Evolutionary conservation across 164 flowering plant species (phyloP), one percentile per base, ranked within the genome.

Genomic region (Amborella trichopoda): DNA sequence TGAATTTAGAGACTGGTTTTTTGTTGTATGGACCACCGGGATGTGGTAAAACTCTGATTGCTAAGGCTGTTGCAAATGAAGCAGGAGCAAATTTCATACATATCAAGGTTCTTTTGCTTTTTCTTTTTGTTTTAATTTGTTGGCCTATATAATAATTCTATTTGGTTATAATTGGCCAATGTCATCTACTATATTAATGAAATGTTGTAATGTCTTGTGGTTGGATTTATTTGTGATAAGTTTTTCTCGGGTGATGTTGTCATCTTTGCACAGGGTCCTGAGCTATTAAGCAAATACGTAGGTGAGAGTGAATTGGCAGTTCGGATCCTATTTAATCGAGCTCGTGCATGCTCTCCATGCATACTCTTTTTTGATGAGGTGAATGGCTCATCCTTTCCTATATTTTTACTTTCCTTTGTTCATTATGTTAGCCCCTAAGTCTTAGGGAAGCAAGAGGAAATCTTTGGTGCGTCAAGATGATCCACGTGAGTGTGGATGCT

Each of bases 351-450:
- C 55, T 54, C 95, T 47, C 99, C 99, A 26, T 93, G 96, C 65
- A 70, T 93, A 56, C 59, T 88, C 49, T 93, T 93, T 73, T 93
- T 93, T 67, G 99, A 93, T 63, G 96, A 93, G 96, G 99, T 85
- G 56, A 46, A 40, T 19, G 6, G 5, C 32, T 40, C 16, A 40
- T 27, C 6, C 36, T 55, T 3, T n/a, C n/a, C n/a, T n/a, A n/a
- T n/a, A n/a, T n/a, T n/a, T n/a, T n/a, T n/a, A n/a, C n/a, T n/a
- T n/a, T n/a, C n/a, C n/a, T n/a, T n/a, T n/a, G n/a, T n/a, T n/a
- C n/a, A n/a, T n/a, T n/a, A n/a, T n/a, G n/a, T n/a, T n/a, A n/a
- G n/a, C n/a, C n/a, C n/a, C n/a, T n/a, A n/a, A n/a, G n/a, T n/a
- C n/a, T n/a, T n/a, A n/a, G n/a, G n/a, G n/a, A n/a, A n/a, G n/a